Evolutionary conservation across 768 basidiomycete species (phyloP), one percentile per base, ranked within the genome.

Genomic region (Trametes meyenii): DNA sequence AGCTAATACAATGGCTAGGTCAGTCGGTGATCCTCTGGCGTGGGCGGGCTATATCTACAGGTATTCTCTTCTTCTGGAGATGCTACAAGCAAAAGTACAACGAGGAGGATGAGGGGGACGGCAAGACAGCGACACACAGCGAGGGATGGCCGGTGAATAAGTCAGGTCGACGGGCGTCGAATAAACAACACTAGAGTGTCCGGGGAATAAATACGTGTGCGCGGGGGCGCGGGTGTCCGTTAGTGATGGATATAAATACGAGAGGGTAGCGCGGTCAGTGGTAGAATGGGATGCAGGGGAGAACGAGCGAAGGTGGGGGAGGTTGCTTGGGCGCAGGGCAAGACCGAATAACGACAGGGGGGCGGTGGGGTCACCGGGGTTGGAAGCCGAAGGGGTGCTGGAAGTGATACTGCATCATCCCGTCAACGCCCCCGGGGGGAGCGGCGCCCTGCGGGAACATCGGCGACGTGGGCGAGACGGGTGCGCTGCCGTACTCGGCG

Each of bases 201-300:
- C 46, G 53, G 53, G 39, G 46, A 61, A 61, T 55, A 55, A 57
- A 58, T 66, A 63, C 24, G 59, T 48, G 51, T 45, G 59, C 59
- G 59, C 53, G 56, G 19, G 36, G 29, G 56, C 48, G 56, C 48
- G 56, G 52, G 45, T 50, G 53, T 61, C 56, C 45, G 53, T 61
- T 55, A 50, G 53, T 50, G 48, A 42, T 40, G 53, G 53, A 61
- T 61, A 61, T 55, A 61, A 55, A 61, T 55, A 55, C 60, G 60
- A 46, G 52, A 60, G 43, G 53, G 46, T 40, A 36, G 60, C 60
- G 60, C 53, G 33, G 53, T 49, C n/a, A 61, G 42, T 24, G 46
- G 42, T 19, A 36, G 48, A 33, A 53, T 36, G 36, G 35, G 38
- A 19, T 58, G 53, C 48, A 36, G 39, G 36, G 24, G 42, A 19